A percentile compares a stretch with the other conserved stretches of the same genome.
Conservation (phyloP, 495 filamentous ascomycete genomes). For the Penicillium maclennaniae region DNA sequence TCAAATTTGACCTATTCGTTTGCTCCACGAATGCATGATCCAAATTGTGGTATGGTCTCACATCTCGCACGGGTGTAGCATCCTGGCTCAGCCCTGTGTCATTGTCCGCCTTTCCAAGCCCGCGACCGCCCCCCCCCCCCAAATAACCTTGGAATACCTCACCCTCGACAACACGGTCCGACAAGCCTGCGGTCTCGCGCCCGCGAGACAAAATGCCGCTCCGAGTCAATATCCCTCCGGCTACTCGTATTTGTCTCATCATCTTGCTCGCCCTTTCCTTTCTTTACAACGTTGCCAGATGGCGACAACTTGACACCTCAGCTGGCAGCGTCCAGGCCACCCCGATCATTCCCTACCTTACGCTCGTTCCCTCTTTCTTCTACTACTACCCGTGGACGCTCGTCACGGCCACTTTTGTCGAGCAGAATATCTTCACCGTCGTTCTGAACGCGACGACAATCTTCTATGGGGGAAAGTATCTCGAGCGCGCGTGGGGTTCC, state of each 20-base stretch:
- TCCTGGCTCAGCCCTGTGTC: neutral
- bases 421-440: slow-evolving; percentile 89
- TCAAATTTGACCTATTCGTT: neutral
- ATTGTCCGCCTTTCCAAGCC: neutral
- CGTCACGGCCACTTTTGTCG: slow-evolving; percentile 79
- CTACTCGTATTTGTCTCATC: slow-evolving; percentile 78
- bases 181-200: slow-evolving; percentile 32
- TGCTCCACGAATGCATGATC: neutral
- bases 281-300: slow-evolving; percentile 64
- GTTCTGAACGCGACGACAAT: slow-evolving; percentile 74
- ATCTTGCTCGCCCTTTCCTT: slow-evolving; percentile 71
- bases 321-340: slow-evolving; percentile 35
- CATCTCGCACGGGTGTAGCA: neutral
- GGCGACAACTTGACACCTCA: slow-evolving; percentile 62
- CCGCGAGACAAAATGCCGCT: slow-evolving; percentile 60
- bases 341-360: slow-evolving; percentile 77
- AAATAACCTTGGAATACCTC: slow-evolving; percentile 2
- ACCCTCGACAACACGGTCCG: slow-evolving; percentile 7
- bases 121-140: neutral
- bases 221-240: slow-evolving; percentile 86
- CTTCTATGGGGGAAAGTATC: slow-evolving; percentile 90
- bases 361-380: slow-evolving; percentile 76
- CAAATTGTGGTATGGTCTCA: neutral
- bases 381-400: slow-evolving; percentile 92
- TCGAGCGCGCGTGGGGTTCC: slow-evolving; percentile 95